phyloP scores from a whole-genome alignment of 192 early-diverging fungal species.

The Piromyces sp. region DNA sequence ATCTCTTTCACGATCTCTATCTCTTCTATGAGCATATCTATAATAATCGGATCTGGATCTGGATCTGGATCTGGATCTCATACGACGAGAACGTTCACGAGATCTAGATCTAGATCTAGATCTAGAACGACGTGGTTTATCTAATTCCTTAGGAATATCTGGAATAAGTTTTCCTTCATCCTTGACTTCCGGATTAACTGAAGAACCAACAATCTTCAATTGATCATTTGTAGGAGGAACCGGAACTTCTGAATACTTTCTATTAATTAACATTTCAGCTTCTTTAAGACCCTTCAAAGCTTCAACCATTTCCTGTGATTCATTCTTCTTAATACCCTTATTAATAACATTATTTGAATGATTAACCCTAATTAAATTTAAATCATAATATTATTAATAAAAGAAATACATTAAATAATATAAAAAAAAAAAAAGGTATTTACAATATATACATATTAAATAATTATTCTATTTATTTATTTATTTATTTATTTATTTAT shows the following conservation, averaged over 20 bases:
- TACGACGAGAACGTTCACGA: constrained; percentile 6
- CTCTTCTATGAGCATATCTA: constrained; percentile 3
- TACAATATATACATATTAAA: too few species aligned
- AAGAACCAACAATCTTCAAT: not conserved
- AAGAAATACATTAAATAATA: too few species aligned
- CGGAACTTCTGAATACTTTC: constrained; percentile 10
- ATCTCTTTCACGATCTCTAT: constrained; percentile 3
- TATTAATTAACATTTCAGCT: constrained; percentile 24
- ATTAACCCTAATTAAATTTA: constrained; percentile 53
- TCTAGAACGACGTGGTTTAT: constrained; percentile 6
- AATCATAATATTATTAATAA: too few species aligned
- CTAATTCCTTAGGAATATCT: not conserved
- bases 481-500: too few species aligned
- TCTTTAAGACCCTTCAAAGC: constrained; percentile 31
- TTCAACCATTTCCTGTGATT: constrained; percentile 11
- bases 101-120: constrained; percentile 11
- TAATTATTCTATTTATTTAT: too few species aligned
- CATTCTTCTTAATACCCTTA: constrained; percentile 26
- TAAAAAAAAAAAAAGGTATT: too few species aligned
- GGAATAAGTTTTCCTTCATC: constrained; percentile 3
- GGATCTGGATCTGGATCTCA: constrained; percentile 17
- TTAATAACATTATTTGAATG: constrained; percentile 62
- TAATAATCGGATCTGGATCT: constrained; percentile 2
- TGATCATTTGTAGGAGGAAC: not conserved
- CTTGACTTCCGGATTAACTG: constrained; percentile 4